Evolutionary conservation across 805 yeast species (phyloP).

Genomic region (Zygotorulaspora chibaensis): DNA sequence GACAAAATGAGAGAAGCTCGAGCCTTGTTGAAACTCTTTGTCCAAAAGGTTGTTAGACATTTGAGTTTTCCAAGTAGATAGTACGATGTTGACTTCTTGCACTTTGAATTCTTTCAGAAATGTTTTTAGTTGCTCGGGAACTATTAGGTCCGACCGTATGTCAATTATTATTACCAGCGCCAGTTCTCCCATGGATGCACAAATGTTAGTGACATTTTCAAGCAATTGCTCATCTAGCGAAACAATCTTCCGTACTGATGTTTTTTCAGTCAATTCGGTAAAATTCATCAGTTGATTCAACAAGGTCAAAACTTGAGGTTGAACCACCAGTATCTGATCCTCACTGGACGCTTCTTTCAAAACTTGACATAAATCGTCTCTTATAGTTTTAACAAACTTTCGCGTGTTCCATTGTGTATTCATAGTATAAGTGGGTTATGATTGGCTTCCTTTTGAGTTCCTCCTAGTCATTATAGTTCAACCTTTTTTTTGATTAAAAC

Average conservation of each 20-base stretch:
- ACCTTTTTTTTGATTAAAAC: too few species aligned
- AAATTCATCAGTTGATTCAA: slow-evolving; percentile 27
- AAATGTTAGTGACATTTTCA: slow-evolving; percentile 15
- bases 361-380: slow-evolving; percentile 15
- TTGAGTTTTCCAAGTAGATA: slow-evolving; percentile 20
- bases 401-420: slow-evolving; percentile 27
- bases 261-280: slow-evolving; percentile 25
- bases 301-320: slow-evolving; percentile 19
- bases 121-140: slow-evolving; percentile 14
- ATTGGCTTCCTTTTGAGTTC: too few species aligned
- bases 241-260: slow-evolving; percentile 28
- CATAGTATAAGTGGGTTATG: slow-evolving; percentile 11
- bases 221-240: slow-evolving; percentile 20
- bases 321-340: slow-evolving; percentile 24
- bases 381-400: slow-evolving; percentile 17
- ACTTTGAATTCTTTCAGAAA: slow-evolving; percentile 5
- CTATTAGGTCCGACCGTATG: slow-evolving; percentile 21
- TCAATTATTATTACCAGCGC: slow-evolving; percentile 28
- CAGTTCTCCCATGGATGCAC: slow-evolving; percentile 8
- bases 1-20: slow-evolving; percentile 24
- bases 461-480: too few species aligned
- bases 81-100: slow-evolving; percentile 13
- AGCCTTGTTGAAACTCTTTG: not conserved
- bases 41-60: slow-evolving; percentile 8
- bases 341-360: slow-evolving; percentile 16